A percentile compares a stretch with the other conserved stretches of the same genome.
These are phyloP conservation scores for Triticum urartu DNA, from an alignment of 176 grass and related monocot genomes.

Conservation along the genomic window DNA sequence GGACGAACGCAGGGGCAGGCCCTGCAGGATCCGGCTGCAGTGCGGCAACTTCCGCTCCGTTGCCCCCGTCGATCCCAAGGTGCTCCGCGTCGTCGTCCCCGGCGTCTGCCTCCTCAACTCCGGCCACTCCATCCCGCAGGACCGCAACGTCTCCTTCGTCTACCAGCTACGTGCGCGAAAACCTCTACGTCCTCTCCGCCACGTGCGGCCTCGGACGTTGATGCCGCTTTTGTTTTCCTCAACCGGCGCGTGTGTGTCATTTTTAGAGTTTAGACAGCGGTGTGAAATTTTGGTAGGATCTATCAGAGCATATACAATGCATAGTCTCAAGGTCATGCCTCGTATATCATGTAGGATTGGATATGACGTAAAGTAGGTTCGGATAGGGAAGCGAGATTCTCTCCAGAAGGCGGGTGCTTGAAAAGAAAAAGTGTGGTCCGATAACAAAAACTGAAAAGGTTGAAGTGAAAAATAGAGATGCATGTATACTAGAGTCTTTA, in stretches of 20 bases:
- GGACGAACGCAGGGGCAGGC: neutral
- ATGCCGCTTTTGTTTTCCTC: neutral
- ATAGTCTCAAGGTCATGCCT: too few relatives aligned
- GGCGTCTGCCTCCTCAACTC: slow-evolving; percentile 25
- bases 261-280: neutral
- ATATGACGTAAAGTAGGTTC: too few relatives aligned
- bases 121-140: slow-evolving; percentile 1
- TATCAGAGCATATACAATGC: too few relatives aligned
- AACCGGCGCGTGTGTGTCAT: neutral
- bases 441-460: too few relatives aligned
- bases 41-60: slow-evolving; percentile 5
- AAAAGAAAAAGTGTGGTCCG: too few relatives aligned
- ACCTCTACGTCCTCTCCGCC: neutral
- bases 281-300: too few relatives aligned
- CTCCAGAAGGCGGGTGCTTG: too few relatives aligned
- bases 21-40: slow-evolving; percentile 3
- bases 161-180: neutral
- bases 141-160: slow-evolving; percentile 2
- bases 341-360: too few relatives aligned
- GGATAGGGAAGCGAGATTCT: too few relatives aligned
- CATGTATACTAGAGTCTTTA: too few relatives aligned
- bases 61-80: neutral
- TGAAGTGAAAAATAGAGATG: too few relatives aligned
- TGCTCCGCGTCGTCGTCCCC: neutral
- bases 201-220: neutral